Conservation (phyloP, 169 alveolate species). For the Fabrea salina region DNA sequence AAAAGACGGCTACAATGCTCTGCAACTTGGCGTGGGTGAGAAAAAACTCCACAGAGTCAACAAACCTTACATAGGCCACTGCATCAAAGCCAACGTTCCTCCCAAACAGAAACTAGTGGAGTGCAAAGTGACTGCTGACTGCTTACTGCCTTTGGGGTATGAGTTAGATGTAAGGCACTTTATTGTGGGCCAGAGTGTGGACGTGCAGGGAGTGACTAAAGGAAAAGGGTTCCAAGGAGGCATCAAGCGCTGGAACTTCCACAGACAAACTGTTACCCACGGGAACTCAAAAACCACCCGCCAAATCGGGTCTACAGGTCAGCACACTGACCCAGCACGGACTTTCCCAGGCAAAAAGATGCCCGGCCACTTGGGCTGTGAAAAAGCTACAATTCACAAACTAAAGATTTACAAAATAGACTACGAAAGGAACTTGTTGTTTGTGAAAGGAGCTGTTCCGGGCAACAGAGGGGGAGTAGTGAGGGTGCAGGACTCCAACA, state of each 20-base stretch:
- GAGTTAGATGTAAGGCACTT: conserved; percentile 39
- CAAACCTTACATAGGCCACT: conserved; percentile 69
- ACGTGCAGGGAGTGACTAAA: conserved; percentile 84
- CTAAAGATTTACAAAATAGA: conserved; percentile 87
- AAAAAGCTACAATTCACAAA: conserved; percentile 73
- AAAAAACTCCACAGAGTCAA: conserved; percentile 43
- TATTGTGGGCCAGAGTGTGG: conserved; percentile 55
- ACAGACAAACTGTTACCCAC: conserved; percentile 88
- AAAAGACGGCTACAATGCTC: conserved; percentile 45
- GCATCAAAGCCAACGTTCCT: conserved; percentile 55
- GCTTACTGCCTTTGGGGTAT: conserved; percentile 68
- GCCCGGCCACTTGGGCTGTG: conserved; percentile 93
- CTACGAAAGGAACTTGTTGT: conserved; percentile 83
- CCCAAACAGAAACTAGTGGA: conserved; percentile 60
- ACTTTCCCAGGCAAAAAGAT: conserved; percentile 92
- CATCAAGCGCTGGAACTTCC: conserved; percentile 91
- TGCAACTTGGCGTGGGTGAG: conserved; percentile 70
- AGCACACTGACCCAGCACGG: conserved; percentile 92
- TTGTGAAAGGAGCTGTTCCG: conserved; percentile 91
- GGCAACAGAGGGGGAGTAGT: conserved; percentile 89
- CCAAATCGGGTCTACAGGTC: conserved; percentile 91
- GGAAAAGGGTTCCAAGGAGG: conserved; percentile 93
- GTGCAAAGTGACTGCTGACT: conserved; percentile 58
- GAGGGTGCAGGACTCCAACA: conserved; percentile 78
- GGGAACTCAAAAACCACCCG: conserved; percentile 92